phyloP scores from a whole-genome alignment of 2,329 filamentous ascomycete genomes.

The Clarireedia sp. region DNA sequence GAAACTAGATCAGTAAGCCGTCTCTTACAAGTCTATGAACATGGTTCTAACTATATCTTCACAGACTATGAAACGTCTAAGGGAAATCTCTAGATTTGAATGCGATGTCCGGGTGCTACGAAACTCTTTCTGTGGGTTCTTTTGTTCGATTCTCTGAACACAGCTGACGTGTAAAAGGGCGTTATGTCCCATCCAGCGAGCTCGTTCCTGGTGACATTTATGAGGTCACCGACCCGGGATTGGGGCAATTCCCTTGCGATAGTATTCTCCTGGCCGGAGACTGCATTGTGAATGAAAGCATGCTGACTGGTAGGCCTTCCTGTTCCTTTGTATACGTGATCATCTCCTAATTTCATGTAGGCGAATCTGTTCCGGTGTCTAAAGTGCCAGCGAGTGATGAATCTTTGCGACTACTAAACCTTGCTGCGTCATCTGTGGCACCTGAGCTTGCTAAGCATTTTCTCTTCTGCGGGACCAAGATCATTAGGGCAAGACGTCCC shows the following conservation, averaged over 20 bases:
- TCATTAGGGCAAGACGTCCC: constrained; percentile 80
- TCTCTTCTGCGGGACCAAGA: constrained; percentile 90
- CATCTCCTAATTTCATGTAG: constrained; percentile 31
- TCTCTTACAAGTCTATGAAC: constrained; percentile 12
- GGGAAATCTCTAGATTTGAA: constrained; percentile 89
- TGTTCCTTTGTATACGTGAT: not conserved
- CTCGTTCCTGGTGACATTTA: constrained; percentile 94
- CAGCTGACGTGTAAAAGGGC: constrained; percentile 44
- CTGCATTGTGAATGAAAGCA: constrained; percentile 98
- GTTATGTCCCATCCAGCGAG: constrained; percentile 76
- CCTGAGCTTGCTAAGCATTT: constrained; percentile 82
- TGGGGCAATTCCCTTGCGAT: constrained; percentile 85
- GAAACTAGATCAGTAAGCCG: constrained; percentile 72
- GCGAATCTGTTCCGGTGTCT: constrained; percentile 93
- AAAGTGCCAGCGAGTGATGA: constrained; percentile 81
- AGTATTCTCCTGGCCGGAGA: constrained; percentile 87
- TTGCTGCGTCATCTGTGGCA: constrained; percentile 73
- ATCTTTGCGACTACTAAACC: constrained; percentile 65
- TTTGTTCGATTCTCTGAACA: not conserved
- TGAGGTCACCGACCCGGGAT: constrained; percentile 86
- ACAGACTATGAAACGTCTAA: constrained; percentile 78
- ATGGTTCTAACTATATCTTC: not conserved
- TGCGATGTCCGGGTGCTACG: constrained; percentile 90
- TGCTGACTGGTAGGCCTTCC: constrained; percentile 63
- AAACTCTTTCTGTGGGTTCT: constrained; percentile 75